These are phyloP conservation scores for Aspergillus sp. DNA, from an alignment of 2,329 filamentous ascomycete species.

Conservation along the genomic window DNA sequence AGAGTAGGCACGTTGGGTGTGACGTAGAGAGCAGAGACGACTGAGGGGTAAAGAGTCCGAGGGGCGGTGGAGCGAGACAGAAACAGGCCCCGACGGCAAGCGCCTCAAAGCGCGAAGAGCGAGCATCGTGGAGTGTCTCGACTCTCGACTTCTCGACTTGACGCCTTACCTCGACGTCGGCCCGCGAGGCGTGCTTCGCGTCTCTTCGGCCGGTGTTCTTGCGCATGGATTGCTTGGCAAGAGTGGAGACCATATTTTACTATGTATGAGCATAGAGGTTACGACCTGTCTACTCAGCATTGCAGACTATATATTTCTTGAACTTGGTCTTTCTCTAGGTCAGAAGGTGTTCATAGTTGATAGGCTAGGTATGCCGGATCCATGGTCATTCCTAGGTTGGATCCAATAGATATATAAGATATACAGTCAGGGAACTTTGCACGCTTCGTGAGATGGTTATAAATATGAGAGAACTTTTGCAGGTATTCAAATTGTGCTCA, in stretches of 20 bases:
- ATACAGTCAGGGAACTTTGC: too few relatives aligned
- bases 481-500: not conserved
- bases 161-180: not conserved
- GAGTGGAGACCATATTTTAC: constrained; percentile 11
- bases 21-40: constrained; percentile 13
- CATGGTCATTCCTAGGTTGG: not conserved
- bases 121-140: constrained; percentile 17
- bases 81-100: constrained; percentile 19
- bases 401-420: too few relatives aligned
- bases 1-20: constrained; percentile 10
- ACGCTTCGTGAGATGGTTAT: too few relatives aligned
- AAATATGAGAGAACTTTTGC: not conserved
- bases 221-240: constrained; percentile 14
- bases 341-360: too few relatives aligned
- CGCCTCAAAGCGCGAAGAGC: constrained; percentile 21
- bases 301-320: too few relatives aligned
- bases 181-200: not conserved
- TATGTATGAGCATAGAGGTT: not conserved
- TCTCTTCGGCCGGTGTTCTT: not conserved
- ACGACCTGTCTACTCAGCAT: too few relatives aligned
- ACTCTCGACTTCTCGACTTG: not conserved
- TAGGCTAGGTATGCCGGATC: not conserved
- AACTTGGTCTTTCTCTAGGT: too few relatives aligned
- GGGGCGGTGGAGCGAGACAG: constrained; percentile 19
- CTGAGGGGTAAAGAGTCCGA: constrained; percentile 16